A percentile compares a stretch with the other conserved stretches of the same genome.
These are phyloP conservation scores for Diatrype stigma DNA, from an alignment of 2,329 filamentous ascomycete species.

Conservation along the genomic window DNA sequence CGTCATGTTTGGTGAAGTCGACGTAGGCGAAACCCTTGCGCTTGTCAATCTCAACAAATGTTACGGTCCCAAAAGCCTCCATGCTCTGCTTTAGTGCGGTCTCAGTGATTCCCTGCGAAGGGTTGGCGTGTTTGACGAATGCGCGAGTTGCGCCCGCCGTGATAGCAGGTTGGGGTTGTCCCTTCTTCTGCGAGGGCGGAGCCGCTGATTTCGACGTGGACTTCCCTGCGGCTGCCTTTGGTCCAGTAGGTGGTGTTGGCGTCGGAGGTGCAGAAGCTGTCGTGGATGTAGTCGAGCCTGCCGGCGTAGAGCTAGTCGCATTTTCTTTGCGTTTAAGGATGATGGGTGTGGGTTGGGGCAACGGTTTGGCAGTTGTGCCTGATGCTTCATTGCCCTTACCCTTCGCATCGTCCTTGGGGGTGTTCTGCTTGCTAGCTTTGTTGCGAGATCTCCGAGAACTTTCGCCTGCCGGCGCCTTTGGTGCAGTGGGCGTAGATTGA, in stretches of 20 bases:
- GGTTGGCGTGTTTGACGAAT: slow-evolving; percentile 79
- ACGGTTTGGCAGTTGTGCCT: slow-evolving; percentile 20
- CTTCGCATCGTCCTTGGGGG: slow-evolving; percentile 22
- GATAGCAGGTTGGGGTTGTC: slow-evolving; percentile 20
- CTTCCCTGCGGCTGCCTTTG: slow-evolving; percentile 21
- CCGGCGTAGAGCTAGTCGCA: slow-evolving; percentile 1
- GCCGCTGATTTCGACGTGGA: slow-evolving; percentile 15
- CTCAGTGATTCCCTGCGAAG: slow-evolving; percentile 89
- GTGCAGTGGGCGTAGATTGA: slow-evolving; percentile 22
- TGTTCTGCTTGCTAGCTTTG: slow-evolving; percentile 30
- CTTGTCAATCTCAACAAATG: slow-evolving; percentile 85
- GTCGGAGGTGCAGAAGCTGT: slow-evolving; percentile 22
- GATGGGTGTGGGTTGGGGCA: slow-evolving; percentile 23
- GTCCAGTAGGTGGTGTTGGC: slow-evolving; percentile 25
- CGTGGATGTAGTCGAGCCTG: slow-evolving; percentile 15
- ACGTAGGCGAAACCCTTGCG: slow-evolving; percentile 94
- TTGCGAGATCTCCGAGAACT: slow-evolving; percentile 27
- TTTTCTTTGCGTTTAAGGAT: slow-evolving; percentile 27
- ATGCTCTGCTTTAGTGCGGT: slow-evolving; percentile 71
- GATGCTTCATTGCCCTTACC: slow-evolving; percentile 18
- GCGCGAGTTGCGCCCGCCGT: slow-evolving; percentile 57
- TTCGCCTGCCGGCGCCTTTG: slow-evolving; percentile 28
- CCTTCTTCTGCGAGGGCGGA: slow-evolving; percentile 28
- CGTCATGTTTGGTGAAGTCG: slow-evolving; percentile 72
- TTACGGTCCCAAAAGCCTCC: slow-evolving; percentile 67